phyloP scores from a whole-genome alignment of 1,139 yeast species.

The Yamadazyma aaseri region DNA sequence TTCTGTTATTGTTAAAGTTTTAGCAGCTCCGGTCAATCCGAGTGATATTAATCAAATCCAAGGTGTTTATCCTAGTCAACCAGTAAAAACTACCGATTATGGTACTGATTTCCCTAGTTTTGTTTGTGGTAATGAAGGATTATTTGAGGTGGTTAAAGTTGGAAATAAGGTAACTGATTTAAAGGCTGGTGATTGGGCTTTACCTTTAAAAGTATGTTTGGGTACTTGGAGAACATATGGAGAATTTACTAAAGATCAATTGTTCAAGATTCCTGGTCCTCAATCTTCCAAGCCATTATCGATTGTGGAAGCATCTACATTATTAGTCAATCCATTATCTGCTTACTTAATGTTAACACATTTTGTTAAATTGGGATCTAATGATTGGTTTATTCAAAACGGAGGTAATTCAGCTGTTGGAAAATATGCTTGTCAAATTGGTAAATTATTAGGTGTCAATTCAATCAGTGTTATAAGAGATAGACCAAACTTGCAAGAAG shows the following conservation, averaged over 20 bases:
- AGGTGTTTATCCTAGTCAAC: slow-evolving; percentile 43
- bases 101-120: slow-evolving; percentile 34
- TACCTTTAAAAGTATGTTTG: slow-evolving; percentile 77
- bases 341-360: slow-evolving; percentile 87
- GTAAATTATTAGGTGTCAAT: slow-evolving; percentile 71
- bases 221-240: slow-evolving; percentile 97
- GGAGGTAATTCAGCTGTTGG: slow-evolving; percentile 98
- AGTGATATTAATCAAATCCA: slow-evolving; percentile 42
- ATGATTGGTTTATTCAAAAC: slow-evolving; percentile 95
- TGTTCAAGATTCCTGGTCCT: slow-evolving; percentile 54
- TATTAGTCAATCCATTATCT: slow-evolving; percentile 87
- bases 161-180: slow-evolving; percentile 56
- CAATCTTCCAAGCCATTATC: slow-evolving; percentile 42
- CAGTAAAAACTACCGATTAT: slow-evolving; percentile 29
- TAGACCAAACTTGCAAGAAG: slow-evolving; percentile 67
- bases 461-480: slow-evolving; percentile 88
- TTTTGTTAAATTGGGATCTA: slow-evolving; percentile 59
- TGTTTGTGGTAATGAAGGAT: slow-evolving; percentile 71
- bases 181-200: slow-evolving; percentile 81
- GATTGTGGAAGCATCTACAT: slow-evolving; percentile 78
- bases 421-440: slow-evolving; percentile 89
- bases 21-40: slow-evolving; percentile 79
- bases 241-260: slow-evolving; percentile 45
- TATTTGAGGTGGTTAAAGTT: slow-evolving; percentile 75
- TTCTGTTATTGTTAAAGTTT: slow-evolving; percentile 55